Base-by-base conservation (phyloP, 2,329 filamentous ascomycete genomes). In the Plectosphaerella sp. region DNA sequence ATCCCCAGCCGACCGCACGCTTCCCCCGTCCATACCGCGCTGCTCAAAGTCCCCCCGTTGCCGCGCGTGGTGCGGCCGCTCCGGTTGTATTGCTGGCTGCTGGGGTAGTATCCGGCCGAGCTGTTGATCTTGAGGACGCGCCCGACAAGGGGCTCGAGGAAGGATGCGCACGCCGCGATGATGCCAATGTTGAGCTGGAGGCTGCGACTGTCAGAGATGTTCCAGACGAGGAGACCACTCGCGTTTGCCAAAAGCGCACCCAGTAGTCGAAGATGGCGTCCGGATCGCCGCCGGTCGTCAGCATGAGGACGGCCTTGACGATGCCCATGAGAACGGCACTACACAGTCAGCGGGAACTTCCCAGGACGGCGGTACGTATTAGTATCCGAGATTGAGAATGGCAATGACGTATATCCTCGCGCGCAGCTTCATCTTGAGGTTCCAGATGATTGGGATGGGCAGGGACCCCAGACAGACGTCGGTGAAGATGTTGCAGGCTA, bases 171-270 rank as follows among this genome's bases (percentile, higher is more conserved):
- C 37, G 66, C 67, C 2, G 71, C 70, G 24, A 72, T 63, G 39
- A 73, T 71, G 11, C 69, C 69, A 11, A 72, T 58, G 47, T 69
- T 69, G 48, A 72, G 61, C 57, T 75, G 70, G 50, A 74, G 62
- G 18, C 71, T 74, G 20, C 55, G 50, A 5, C 14, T 22, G 49
- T 49, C 5, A 53, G 46, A 9, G 28, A 33, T 9, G 11, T 7
- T 12, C 8, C 28, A 12, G 4, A 33, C 11, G 8, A 18, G 41
- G n/a, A 22, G 22, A 25, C 22, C 6, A 53, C 60, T 57, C 51
- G 59, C 58, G 55, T 56, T 53, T 55, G 57, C 28, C 60, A 63
- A 49, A 60, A 64, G 6, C 61, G 62, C 5, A 61, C 58, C 48
- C 53, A 62, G 15, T 61, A 59, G 16, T 57, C 54, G 47, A 60